Conservation (phyloP, 768 basidiomycete species). For the Galerina marginata region DNA sequence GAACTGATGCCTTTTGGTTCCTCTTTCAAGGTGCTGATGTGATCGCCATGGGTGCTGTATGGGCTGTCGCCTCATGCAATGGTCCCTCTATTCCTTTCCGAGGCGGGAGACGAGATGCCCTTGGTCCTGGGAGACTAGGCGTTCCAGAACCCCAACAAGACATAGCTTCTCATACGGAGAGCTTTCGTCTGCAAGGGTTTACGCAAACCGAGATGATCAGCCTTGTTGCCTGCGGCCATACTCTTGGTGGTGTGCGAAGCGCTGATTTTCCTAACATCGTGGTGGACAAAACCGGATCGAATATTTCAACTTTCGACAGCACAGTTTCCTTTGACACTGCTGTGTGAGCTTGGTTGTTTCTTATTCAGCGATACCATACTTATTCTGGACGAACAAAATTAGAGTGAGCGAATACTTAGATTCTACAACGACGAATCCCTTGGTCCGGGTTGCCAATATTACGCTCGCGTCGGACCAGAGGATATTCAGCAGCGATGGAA, state of each 20-base stretch:
- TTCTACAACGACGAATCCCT: constrained; percentile 42
- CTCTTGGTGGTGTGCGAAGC: constrained; percentile 48
- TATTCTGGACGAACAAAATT: background rate
- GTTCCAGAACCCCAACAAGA: constrained; percentile 47
- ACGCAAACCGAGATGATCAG: constrained; percentile 48
- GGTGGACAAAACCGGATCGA: constrained; percentile 21
- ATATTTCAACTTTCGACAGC: constrained; percentile 33
- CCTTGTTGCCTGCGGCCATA: constrained; percentile 52
- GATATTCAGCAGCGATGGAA: constrained; percentile 44
- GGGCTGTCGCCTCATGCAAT: constrained; percentile 46
- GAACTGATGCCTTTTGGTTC: background rate
- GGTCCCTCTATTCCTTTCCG: constrained; percentile 48
- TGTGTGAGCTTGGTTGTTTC: constrained; percentile 32
- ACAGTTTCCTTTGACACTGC: constrained; percentile 40
- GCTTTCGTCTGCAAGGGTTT: constrained; percentile 46
- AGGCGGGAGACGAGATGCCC: constrained; percentile 48
- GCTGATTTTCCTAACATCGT: constrained; percentile 46
- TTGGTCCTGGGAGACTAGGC: constrained; percentile 40
- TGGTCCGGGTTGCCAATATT: constrained; percentile 38
- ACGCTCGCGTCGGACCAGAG: constrained; percentile 45
- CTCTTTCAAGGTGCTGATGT: constrained; percentile 43
- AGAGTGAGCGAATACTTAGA: constrained; percentile 47
- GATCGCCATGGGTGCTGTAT: constrained; percentile 43
- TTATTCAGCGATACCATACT: background rate
- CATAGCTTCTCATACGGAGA: constrained; percentile 37